Evolutionary conservation across 1,139 yeast species (phyloP), one percentile per base, ranked within the genome.

Genomic region (Chernovozyma sophiae-reginae): DNA sequence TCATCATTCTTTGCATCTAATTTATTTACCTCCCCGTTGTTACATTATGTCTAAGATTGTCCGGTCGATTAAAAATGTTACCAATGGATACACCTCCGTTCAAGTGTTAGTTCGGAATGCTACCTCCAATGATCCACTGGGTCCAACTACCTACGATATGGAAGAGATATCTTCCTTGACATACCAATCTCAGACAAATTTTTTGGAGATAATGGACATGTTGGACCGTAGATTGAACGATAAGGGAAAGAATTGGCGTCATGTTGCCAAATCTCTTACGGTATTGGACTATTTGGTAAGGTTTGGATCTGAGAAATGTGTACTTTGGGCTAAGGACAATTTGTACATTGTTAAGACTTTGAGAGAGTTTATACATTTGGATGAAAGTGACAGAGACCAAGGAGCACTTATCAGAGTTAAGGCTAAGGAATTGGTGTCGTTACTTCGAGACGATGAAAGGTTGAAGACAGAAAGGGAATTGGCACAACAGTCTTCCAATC

Each of bases 201-300:
- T 90, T 49, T 74, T 87, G 53, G 96, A 90, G 53, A 79, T 92
- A 34, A 86, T 92, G 96, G 97, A 92, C 55, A 89, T 94, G 87
- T 63, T 92, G 37, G 98, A 90, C 62, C 81, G 90, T 49, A 76
- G 99, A 47, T 70, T 94, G 50, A 92, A 92, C 55, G 98, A 92
- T 56, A 90, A 90, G 68, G 98, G 98, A 42, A 92, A 90, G 60
- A 86, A 92, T 63, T 92, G 98, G 98, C 78, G 97, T 48, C 99
- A 92, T 60, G 92, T 92, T 32, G 92, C 95, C 46, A 94, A 92
- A 60, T 79, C 95, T 2, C 71, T 92, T 49, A 86, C 96, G 1
- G 84, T 92, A 12, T 72, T 92, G 52, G 97, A 92, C 55, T 92
- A 83, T 60, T 71, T 92, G 46, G 89, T 92, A 19, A 78, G 95